phyloP scores from a whole-genome alignment of 371 early-diverging fungal species.

The Basidiobolus meristosporus region DNA sequence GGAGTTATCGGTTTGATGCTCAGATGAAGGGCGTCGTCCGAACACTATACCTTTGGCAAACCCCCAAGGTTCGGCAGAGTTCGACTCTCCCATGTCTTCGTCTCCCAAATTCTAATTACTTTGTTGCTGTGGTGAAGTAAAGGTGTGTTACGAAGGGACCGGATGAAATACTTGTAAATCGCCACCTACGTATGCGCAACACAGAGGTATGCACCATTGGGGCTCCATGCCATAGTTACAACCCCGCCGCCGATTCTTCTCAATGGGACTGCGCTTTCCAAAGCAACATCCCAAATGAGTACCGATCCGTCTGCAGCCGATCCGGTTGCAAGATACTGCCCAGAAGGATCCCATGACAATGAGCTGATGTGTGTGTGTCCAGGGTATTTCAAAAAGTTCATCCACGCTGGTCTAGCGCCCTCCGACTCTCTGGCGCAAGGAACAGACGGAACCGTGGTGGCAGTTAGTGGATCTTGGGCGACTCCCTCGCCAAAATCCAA shows the following conservation, averaged over 20 bases:
- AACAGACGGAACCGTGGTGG: too few relatives aligned
- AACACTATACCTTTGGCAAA: not conserved
- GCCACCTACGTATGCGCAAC: not conserved
- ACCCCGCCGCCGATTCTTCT: not conserved
- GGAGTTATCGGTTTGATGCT: not conserved
- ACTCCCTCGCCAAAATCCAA: not conserved
- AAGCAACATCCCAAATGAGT: not conserved
- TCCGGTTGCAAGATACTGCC: not conserved
- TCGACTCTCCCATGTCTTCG: slow-evolving; percentile 1
- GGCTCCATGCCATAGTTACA: not conserved
- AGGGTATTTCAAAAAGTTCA: not conserved
- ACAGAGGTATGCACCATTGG: not conserved
- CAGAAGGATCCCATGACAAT: not conserved
- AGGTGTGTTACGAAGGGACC: not conserved
- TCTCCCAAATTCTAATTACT: not conserved
- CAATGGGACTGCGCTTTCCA: not conserved
- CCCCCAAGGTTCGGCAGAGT: not conserved
- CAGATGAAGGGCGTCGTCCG: not conserved
- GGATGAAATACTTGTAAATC: not conserved
- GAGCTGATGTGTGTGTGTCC: not conserved
- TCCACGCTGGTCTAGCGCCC: too few relatives aligned
- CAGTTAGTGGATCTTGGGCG: not conserved
- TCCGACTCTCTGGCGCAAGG: too few relatives aligned
- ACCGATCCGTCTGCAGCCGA: not conserved
- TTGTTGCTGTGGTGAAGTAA: not conserved